These are phyloP conservation scores for Pythium volutum DNA, from an alignment of 352 stramenopile genomes.

Conservation along the genomic window DNA sequence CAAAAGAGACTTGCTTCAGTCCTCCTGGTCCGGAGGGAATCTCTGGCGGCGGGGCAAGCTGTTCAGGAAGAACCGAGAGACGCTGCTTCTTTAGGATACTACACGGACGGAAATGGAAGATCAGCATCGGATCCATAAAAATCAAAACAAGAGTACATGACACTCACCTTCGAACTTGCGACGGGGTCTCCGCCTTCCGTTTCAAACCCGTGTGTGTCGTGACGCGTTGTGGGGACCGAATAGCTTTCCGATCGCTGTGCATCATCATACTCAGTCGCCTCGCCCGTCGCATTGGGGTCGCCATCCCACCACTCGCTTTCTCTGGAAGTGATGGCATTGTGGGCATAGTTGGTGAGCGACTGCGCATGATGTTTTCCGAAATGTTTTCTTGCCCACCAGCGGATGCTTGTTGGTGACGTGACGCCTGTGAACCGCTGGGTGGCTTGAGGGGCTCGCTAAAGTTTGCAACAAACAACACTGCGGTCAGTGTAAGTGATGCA, in stretches of 20 bases:
- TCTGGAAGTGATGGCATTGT: conserved; percentile 34
- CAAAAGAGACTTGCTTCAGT: conserved; percentile 71
- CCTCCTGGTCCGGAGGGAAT: conserved; percentile 3
- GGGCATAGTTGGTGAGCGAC: conserved; percentile 28
- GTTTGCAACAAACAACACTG: neutral
- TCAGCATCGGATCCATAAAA: neutral
- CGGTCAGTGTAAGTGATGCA: neutral
- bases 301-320: conserved; percentile 22
- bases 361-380: conserved; percentile 68
- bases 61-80: conserved; percentile 16
- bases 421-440: conserved; percentile 1
- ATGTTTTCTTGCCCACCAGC: conserved; percentile 69
- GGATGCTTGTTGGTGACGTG: neutral
- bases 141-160: neutral
- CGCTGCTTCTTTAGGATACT: conserved; percentile 78
- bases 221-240: conserved; percentile 12
- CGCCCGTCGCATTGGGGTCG: conserved; percentile 29
- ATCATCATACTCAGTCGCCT: conserved; percentile 31
- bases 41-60: conserved; percentile 2
- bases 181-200: conserved; percentile 27
- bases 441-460: conserved; percentile 17
- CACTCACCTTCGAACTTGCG: conserved; percentile 46
- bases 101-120: neutral
- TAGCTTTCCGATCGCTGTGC: conserved; percentile 16
- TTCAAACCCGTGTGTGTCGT: conserved; percentile 12